Evolutionary conservation across 805 yeast genomes (phyloP).

Genomic region (Komagataella ulmi): DNA sequence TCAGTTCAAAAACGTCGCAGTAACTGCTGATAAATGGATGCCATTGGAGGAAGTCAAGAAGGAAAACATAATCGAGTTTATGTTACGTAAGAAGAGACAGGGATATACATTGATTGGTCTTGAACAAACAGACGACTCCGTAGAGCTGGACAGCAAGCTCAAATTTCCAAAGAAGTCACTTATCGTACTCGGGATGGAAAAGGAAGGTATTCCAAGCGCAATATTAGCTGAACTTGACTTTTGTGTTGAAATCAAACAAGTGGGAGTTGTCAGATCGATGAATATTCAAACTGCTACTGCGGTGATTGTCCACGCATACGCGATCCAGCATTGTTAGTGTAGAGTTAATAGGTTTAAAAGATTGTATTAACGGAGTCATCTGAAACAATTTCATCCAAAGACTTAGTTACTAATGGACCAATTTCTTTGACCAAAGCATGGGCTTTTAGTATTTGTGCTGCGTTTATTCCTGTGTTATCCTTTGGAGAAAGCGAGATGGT

Average conservation of each 20-base stretch:
- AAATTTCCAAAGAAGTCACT: constrained; percentile 71
- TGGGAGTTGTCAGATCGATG: constrained; percentile 89
- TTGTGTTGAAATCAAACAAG: constrained; percentile 85
- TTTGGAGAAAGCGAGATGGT: constrained; percentile 44
- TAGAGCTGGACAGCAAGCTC: constrained; percentile 47
- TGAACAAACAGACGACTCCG: constrained; percentile 88
- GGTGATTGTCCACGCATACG: constrained; percentile 82
- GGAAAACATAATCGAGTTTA: constrained; percentile 36
- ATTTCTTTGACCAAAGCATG: constrained; percentile 43
- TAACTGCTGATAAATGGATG: constrained; percentile 93
- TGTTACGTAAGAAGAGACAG: constrained; percentile 46
- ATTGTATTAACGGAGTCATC: constrained; percentile 9
- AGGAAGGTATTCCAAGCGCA: constrained; percentile 86
- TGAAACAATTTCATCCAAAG: constrained; percentile 36
- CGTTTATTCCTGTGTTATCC: constrained; percentile 42
- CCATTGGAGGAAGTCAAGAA: constrained; percentile 72
- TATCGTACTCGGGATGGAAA: constrained; percentile 72
- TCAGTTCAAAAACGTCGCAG: constrained; percentile 80
- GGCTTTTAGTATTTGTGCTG: constrained; percentile 33
- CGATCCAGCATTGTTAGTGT: constrained; percentile 44
- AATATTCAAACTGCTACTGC: constrained; percentile 96
- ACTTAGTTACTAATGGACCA: constrained; percentile 49
- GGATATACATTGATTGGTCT: constrained; percentile 85
- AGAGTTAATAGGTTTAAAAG: background rate
- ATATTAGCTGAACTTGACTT: constrained; percentile 69